A percentile compares a stretch with the other conserved stretches of the same genome.
phyloP scores from a whole-genome alignment of 495 filamentous ascomycete species.

The Lasiosphaeris hirsuta region DNA sequence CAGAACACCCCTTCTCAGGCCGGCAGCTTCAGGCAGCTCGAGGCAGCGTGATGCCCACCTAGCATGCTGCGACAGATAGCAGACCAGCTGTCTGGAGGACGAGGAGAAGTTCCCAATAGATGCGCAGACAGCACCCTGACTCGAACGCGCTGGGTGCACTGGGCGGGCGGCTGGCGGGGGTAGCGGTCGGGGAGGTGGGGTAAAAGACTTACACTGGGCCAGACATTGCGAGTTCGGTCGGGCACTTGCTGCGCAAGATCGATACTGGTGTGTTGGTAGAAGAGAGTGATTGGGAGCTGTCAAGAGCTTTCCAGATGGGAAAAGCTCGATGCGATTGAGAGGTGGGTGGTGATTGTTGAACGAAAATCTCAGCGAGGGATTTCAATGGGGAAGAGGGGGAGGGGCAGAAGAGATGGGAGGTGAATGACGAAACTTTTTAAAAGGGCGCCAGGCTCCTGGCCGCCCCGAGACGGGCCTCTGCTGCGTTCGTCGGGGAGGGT shows the following conservation, averaged over 20 bases:
- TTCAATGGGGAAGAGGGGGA: constrained; percentile 23
- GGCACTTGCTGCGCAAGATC: background rate
- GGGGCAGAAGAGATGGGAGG: constrained; percentile 9
- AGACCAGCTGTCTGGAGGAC: background rate
- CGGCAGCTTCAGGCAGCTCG: no score
- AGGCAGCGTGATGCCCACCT: no score
- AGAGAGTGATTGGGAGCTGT: constrained; percentile 9
- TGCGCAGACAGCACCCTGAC: background rate
- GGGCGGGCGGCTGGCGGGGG: constrained; percentile 5
- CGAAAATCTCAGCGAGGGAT: constrained; percentile 25
- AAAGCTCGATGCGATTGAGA: constrained; percentile 1
- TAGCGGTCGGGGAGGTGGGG: constrained; percentile 28
- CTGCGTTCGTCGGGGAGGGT: constrained; percentile 22
- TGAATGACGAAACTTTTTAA: constrained; percentile 36
- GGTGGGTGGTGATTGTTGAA: constrained; percentile 11
- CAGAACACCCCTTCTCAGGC: no score
- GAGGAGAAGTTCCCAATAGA: background rate
- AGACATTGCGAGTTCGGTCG: constrained; percentile 39
- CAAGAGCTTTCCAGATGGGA: constrained; percentile 10
- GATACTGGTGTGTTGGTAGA: constrained; percentile 9
- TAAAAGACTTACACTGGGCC: constrained; percentile 50
- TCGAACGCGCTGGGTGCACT: constrained; percentile 8
- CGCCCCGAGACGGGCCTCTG: background rate
- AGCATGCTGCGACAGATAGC: no score
- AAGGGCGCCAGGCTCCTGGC: constrained; percentile 17